Conservation (phyloP, 2,329 filamentous ascomycete genomes). For the Penicillium concentricum region DNA sequence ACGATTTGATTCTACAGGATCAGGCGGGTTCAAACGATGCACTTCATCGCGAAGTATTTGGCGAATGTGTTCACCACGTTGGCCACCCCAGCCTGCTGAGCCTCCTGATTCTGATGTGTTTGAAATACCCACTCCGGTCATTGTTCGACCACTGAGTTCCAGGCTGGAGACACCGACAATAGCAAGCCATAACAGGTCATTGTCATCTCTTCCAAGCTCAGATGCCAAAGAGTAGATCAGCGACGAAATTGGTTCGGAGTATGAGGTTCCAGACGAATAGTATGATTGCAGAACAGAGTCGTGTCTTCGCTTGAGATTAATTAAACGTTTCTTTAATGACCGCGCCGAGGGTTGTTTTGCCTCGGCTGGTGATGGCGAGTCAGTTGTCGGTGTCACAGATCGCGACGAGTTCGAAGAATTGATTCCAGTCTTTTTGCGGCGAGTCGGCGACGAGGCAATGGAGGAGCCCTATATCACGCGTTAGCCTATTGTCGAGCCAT, state of each 20-base stretch:
- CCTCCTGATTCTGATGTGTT: conserved; percentile 56
- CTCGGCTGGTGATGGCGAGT: conserved; percentile 39
- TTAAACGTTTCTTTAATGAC: conserved; percentile 68
- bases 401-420: conserved; percentile 49
- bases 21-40: conserved; percentile 81
- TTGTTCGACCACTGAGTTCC: conserved; percentile 84
- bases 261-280: conserved; percentile 83
- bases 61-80: conserved; percentile 78
- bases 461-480: conserved; percentile 36
- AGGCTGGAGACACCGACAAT: conserved; percentile 95
- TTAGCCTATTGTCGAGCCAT: conserved; percentile 8
- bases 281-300: conserved; percentile 75
- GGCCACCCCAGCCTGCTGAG: conserved; percentile 72
- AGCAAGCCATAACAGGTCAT: conserved; percentile 89
- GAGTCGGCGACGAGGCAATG: conserved; percentile 41
- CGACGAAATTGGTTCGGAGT: conserved; percentile 91
- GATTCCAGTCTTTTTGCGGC: conserved; percentile 40
- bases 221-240: conserved; percentile 93
- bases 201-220: conserved; percentile 93
- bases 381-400: conserved; percentile 45
- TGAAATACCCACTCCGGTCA: conserved; percentile 68
- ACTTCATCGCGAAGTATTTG: conserved; percentile 91
- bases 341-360: conserved; percentile 67
- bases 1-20: conserved; percentile 56
- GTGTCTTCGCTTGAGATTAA: conserved; percentile 74